Base-by-base conservation (phyloP, 2,329 filamentous ascomycete genomes). In the Colletotrichum lini region DNA sequence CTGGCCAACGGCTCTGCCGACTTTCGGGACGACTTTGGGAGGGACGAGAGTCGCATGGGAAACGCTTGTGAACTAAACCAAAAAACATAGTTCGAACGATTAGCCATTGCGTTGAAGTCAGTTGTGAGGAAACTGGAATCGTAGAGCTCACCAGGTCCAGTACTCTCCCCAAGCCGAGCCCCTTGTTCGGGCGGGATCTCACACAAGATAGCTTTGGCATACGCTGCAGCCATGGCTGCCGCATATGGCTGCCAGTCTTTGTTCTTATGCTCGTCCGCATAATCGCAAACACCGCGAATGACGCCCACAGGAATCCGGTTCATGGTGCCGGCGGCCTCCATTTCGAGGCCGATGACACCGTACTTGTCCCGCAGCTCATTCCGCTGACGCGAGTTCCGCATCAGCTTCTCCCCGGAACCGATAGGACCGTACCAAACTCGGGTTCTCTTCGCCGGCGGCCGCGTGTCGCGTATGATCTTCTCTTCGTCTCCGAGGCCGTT, bases 201-300 rank as follows among this genome's bases (percentile, higher is more conserved):
- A 30, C 8, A 30, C 30, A 30, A 30, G 30, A 30, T 30, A 30
- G 76, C 75, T 9, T 59, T 65, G 0, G 44, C 63, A 67, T 77
- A 80, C 1, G 78, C 75, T 0, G 78, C 78, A 23, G 79, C 78
- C 73, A 77, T 78, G 1, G 79, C 79, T 4, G 81, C 78, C 0
- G 80, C 80, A 64, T 80, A 82, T 1, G 77, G 78, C 18, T 81
- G 78, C 80, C 80, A 82, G 1, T 75, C 66, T 45, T 80, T 77
- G 44, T 79, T 80, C 53, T 81, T 81, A 23, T 78, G 75, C 23
- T 71, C 58, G 58, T 82, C 79, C 0, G 65, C 79, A 35, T 82
- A 82, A 60, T 82, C 78, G 59, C 79, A 82, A 7, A 79, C 79
- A 0, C 79, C 79, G 35, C 78, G 75, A 7, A 82, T 77, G 0